phyloP scores from a whole-genome alignment of 495 filamentous ascomycete species.

The Xylona heveae region DNA sequence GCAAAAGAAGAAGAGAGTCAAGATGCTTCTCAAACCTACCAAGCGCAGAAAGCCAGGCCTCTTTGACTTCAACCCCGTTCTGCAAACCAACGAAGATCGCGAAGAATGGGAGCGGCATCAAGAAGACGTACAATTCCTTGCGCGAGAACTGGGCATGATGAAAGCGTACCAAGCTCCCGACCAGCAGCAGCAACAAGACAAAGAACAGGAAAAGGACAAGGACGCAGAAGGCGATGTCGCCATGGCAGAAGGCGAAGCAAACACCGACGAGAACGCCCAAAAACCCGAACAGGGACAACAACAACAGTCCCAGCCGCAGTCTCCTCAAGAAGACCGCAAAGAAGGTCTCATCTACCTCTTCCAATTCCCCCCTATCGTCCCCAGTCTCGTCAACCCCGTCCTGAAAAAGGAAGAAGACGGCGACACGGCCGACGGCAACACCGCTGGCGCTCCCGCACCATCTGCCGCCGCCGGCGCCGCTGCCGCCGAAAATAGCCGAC shows the following conservation, averaged over 20 bases:
- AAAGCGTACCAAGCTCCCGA: not conserved
- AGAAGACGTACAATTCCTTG: conserved; percentile 4
- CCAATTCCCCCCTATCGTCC: conserved; percentile 33
- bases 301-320: too few relatives aligned
- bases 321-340: conserved; percentile 8
- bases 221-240: conserved; percentile 1
- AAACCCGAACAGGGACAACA: conserved; percentile 1
- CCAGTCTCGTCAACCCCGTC: conserved; percentile 21
- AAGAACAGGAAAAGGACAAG: too few relatives aligned
- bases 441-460: not conserved
- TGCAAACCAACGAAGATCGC: conserved; percentile 8
- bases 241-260: not conserved
- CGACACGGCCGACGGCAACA: conserved; percentile 1
- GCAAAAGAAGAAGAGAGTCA: conserved; percentile 12
- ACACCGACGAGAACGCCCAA: conserved; percentile 5
- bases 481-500: too few relatives aligned
- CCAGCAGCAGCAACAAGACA: conserved; percentile 2
- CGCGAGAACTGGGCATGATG: conserved; percentile 2
- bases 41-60: not conserved
- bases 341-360: conserved; percentile 27
- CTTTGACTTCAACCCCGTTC: conserved; percentile 3
- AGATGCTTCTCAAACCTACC: not conserved
- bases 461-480: not conserved
- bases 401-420: conserved; percentile 1
- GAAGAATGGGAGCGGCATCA: conserved; percentile 8